A percentile compares a stretch with the other conserved stretches of the same genome.
These are phyloP conservation scores for Cyphellophora europaea DNA, from an alignment of 2,329 filamentous ascomycete species.

Conservation along the genomic window DNA sequence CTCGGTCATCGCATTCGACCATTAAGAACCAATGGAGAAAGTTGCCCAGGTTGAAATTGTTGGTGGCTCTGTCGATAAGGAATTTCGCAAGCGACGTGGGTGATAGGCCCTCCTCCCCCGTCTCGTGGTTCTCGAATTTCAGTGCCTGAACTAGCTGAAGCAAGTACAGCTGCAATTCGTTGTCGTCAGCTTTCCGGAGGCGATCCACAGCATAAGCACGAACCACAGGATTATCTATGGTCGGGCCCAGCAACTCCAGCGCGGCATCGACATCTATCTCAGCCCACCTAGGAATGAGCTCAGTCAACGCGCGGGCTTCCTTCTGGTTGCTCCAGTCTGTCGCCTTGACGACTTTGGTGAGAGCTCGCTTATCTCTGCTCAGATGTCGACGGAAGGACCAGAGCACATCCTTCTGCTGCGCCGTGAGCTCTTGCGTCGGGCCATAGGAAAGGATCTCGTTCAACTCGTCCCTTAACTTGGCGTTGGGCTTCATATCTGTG, in stretches of 20 bases:
- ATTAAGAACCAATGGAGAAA: conserved; percentile 98
- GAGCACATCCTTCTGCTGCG: conserved; percentile 89
- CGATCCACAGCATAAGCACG: conserved; percentile 89
- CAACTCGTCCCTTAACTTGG: conserved; percentile 87
- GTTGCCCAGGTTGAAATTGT: conserved; percentile 84
- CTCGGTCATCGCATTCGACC: conserved; percentile 86
- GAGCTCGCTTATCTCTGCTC: conserved; percentile 78
- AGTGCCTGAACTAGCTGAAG: conserved; percentile 91
- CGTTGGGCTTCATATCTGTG: conserved; percentile 90
- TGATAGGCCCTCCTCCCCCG: conserved; percentile 52
- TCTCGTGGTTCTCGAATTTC: conserved; percentile 76
- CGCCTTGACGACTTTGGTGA: conserved; percentile 97
- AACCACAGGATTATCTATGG: conserved; percentile 79
- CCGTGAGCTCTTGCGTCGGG: conserved; percentile 75
- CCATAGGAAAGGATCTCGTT: conserved; percentile 88
- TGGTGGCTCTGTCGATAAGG: conserved; percentile 75
- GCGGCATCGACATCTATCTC: conserved; percentile 94
- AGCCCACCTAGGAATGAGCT: conserved; percentile 85
- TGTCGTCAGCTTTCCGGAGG: conserved; percentile 81
- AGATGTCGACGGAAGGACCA: conserved; percentile 98
- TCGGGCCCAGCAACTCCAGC: conserved; percentile 83
- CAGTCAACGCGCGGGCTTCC: conserved; percentile 81
- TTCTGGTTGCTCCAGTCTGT: conserved; percentile 84
- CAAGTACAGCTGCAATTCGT: conserved; percentile 83
- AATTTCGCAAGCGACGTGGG: conserved; percentile 86